phyloP scores from a whole-genome alignment of 805 yeast species.

The Metschnikowia chrysomelidarum region DNA sequence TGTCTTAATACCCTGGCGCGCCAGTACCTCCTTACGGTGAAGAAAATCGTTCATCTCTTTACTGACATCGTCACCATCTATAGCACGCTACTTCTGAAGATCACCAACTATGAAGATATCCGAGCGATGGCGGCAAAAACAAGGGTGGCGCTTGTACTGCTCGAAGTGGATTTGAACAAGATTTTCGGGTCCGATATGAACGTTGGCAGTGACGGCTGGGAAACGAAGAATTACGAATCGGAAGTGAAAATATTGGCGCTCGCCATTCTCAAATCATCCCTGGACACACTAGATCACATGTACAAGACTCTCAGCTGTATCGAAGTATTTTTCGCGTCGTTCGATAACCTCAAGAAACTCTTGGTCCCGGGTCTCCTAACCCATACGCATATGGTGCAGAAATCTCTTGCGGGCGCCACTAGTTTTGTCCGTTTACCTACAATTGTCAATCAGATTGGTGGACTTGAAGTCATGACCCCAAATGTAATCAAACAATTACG shows the following conservation, averaged over 20 bases:
- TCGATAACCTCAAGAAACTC: slow-evolving; percentile 38
- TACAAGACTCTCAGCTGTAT: slow-evolving; percentile 32
- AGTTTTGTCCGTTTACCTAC: slow-evolving; percentile 31
- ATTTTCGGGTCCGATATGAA: slow-evolving; percentile 23
- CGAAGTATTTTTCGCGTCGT: slow-evolving; percentile 37
- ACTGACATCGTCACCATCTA: slow-evolving; percentile 40
- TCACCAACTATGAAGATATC: slow-evolving; percentile 42
- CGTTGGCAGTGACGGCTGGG: slow-evolving; percentile 24
- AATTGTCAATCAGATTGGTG: slow-evolving; percentile 27
- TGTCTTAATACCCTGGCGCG: slow-evolving; percentile 34
- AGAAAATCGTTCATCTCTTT: slow-evolving; percentile 35
- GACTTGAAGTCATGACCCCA: slow-evolving; percentile 23
- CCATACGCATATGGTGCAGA: slow-evolving; percentile 31
- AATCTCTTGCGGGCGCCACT: slow-evolving; percentile 25
- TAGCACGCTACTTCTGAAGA: slow-evolving; percentile 36
- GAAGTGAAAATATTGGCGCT: slow-evolving; percentile 22
- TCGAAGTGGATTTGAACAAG: slow-evolving; percentile 33
- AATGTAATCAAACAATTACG: slow-evolving; percentile 28
- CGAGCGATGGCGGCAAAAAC: slow-evolving; percentile 30
- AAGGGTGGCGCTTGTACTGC: slow-evolving; percentile 19
- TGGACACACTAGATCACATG: slow-evolving; percentile 17
- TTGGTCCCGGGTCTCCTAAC: slow-evolving; percentile 33
- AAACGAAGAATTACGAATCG: slow-evolving; percentile 25
- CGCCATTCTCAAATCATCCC: slow-evolving; percentile 13
- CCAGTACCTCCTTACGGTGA: slow-evolving; percentile 26